Evolutionary conservation across 352 stramenopile species (phyloP), one percentile per base, ranked within the genome.

Genomic region (Aphanomyces stellatus): DNA sequence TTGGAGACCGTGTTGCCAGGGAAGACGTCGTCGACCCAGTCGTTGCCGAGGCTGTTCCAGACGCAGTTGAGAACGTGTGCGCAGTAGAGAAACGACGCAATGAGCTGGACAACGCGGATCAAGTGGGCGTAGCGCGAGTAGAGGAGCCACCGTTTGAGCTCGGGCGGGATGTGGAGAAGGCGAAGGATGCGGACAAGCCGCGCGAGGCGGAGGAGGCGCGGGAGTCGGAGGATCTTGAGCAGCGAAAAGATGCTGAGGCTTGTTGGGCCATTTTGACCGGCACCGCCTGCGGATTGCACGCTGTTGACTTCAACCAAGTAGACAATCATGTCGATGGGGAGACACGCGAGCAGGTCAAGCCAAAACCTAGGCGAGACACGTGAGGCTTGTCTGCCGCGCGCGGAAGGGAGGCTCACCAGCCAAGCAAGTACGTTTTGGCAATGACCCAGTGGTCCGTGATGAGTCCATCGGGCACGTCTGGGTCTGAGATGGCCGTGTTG

Each of bases 81-180:
- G n/a, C 27, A 30, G 42, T 67, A 67, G n/a, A 67, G 11, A 25
- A 67, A 67, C n/a, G 60, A 43, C 28, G 31, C 49, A 30, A 67
- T 49, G 30, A 67, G 75, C 0, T 81, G 78, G 22, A 88, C 74
- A 3, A 93, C 74, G 19, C 84, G 74, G 4, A 91, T 70, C 33
- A 93, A 73, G 55, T 93, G 90, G 7, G 82, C 81, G 37, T 93
- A 82, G 0, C 84, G 82, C 13, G 84, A 93, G 71, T 93, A 91
- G 42, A 89, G 80, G 1, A 93, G 66, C 82, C 84, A 93, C n/a
- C 84, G 74, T 24, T 81, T 82, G 17, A 90, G 51, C 57, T 93
- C 82, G 8, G 84, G 81, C 0, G 78, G 78, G 25, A 93, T 77
- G 59, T 85, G 87, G 46, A 91, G 78, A 15, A 93, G 65, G 55